Base-by-base conservation (phyloP, 2,329 filamentous ascomycete genomes). In the Alternaria brassicicola region DNA sequence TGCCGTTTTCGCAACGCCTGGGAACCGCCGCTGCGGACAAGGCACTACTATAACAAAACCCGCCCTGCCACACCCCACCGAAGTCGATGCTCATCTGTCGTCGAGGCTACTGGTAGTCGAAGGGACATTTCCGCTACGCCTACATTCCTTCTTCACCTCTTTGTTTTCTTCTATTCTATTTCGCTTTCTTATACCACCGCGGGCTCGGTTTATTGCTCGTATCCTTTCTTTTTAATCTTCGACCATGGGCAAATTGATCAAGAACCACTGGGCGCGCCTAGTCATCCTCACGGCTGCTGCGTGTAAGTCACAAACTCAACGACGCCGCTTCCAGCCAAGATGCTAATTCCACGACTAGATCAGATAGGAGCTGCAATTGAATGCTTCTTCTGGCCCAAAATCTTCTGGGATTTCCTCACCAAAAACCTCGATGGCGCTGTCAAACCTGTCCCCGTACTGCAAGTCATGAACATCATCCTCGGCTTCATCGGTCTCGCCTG, bases 221-320 rank as follows among this genome's bases (percentile, higher is more conserved):
- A 66, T 70, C 65, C 65, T 65, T 69, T 69, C 67, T 66, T 68
- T 70, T 45, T 65, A 68, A 63, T 63, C 61, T 53, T 47, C 57
- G 53, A 62, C 43, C 66, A 99, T 99, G 95, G 95, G 95, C 79
- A 95, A 90, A 81, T 88, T 99, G 76, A 98, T 99, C 83, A 99
- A 99, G 86, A 98, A 98, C 83, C 95, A 99, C 83, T 97, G 92
- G 92, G 95, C 93, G 69, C 90, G 95, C 61, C 88, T 99, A 73
- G 95, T 99, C 75, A 86, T 96, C 79, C 83, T 99, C 76, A 92
- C 91, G 26, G 92, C 95, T 35, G 89, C 92, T 68, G 78, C 83
- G 56, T 93, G 90, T 93, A 87, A 52, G 84, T 78, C 42, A 25
- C 33, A 35, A 28, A 25, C 3, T n/a, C 12, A 38, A 6, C 31